These are phyloP conservation scores for Aspergillus felis DNA, from an alignment of 2,329 filamentous ascomycete genomes.

Conservation along the genomic window DNA sequence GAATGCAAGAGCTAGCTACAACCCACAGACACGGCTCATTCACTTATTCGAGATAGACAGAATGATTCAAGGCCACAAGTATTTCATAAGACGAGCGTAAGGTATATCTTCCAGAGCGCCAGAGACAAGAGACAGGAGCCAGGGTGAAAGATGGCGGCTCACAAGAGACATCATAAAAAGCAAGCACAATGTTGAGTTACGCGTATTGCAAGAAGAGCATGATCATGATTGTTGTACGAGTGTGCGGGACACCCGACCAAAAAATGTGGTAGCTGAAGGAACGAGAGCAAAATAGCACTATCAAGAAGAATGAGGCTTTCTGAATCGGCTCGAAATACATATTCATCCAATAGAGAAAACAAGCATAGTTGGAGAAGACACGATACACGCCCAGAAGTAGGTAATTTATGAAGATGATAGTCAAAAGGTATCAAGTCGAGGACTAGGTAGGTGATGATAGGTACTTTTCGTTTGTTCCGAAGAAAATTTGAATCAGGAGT, in stretches of 20 bases:
- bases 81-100: slow-evolving; percentile 16
- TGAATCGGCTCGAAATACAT: slow-evolving; percentile 9
- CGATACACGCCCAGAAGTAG: slow-evolving; percentile 19
- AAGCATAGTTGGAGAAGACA: slow-evolving; percentile 20
- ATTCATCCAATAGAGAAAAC: slow-evolving; percentile 10
- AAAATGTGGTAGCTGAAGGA: slow-evolving; percentile 11
- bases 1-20: not conserved
- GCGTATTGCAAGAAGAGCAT: not conserved
- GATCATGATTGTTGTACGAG: slow-evolving; percentile 1
- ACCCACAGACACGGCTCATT: not conserved
- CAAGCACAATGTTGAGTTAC: not conserved
- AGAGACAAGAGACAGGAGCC: slow-evolving; percentile 5
- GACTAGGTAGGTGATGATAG: slow-evolving; percentile 20
- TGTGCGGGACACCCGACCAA: not conserved
- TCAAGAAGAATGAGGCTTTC: slow-evolving; percentile 13
- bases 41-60: not conserved
- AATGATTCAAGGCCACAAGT: not conserved
- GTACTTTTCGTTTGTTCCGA: slow-evolving; percentile 36
- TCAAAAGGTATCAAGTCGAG: slow-evolving; percentile 16
- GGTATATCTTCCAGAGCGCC: slow-evolving; percentile 26
- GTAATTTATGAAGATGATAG: slow-evolving; percentile 16
- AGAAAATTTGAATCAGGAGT: slow-evolving; percentile 27
- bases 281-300: slow-evolving; percentile 17
- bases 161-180: slow-evolving; percentile 7
- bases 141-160: slow-evolving; percentile 7